phyloP scores from a whole-genome alignment of 2,329 filamentous ascomycete species.

The Cyphellophora attinorum region DNA sequence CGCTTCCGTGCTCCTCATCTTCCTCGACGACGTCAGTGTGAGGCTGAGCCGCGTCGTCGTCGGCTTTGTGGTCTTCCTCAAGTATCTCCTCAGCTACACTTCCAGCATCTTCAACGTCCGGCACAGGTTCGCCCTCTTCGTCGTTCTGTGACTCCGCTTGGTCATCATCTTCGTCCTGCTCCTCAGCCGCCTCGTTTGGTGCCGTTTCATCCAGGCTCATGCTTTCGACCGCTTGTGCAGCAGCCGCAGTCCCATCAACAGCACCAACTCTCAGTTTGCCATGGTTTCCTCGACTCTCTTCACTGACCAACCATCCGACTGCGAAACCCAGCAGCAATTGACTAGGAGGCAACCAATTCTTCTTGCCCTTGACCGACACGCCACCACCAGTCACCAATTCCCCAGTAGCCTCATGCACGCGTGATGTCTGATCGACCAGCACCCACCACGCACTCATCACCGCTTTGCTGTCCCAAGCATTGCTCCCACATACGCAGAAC shows the following conservation, averaged over 20 bases:
- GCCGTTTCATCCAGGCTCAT: constrained; percentile 17
- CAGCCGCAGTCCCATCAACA: too few species aligned
- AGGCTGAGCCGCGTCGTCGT: constrained; percentile 31
- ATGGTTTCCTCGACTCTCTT: constrained; percentile 74
- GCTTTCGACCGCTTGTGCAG: constrained; percentile 14
- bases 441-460: constrained; percentile 97
- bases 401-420: constrained; percentile 61
- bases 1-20: too few species aligned
- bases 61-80: constrained; percentile 21
- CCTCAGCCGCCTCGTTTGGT: constrained; percentile 9
- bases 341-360: constrained; percentile 82
- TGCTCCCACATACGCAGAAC: constrained; percentile 73
- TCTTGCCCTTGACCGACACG: constrained; percentile 75
- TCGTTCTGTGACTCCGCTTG: constrained; percentile 19
- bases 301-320: constrained; percentile 78
- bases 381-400: constrained; percentile 70
- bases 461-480: constrained; percentile 92
- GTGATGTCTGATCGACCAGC: constrained; percentile 78
- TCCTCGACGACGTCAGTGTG: constrained; percentile 25
- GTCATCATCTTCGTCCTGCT: constrained; percentile 20
- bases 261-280: constrained; percentile 59
- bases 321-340: constrained; percentile 82
- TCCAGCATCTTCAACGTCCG: constrained; percentile 20
- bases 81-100: constrained; percentile 21
- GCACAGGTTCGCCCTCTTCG: constrained; percentile 18